Evolutionary conservation across 1,284 basidiomycete genomes (phyloP).

Genomic region (Cutaneotrichosporon arboriforme): DNA sequence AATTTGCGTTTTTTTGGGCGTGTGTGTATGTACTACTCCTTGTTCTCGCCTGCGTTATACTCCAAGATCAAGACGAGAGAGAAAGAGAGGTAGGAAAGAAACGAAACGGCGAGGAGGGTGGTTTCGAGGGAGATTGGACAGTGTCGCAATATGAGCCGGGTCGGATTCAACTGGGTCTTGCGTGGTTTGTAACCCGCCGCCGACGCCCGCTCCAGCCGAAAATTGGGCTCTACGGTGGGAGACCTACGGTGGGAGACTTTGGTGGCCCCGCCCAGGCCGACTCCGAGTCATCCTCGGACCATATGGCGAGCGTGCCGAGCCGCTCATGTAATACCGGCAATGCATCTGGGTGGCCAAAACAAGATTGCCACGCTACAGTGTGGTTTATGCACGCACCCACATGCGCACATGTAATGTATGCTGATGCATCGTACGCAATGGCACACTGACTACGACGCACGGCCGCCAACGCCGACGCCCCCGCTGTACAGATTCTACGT

Average conservation of each 20-base stretch:
- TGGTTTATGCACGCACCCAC: neutral
- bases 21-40: too few species aligned
- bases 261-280: neutral
- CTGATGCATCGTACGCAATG: neutral
- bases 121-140: neutral
- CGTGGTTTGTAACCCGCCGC: too few species aligned
- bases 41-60: too few species aligned
- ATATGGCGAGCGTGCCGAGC: too few species aligned
- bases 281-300: neutral
- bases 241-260: neutral
- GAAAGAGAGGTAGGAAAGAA: neutral
- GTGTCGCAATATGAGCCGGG: too few species aligned
- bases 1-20: too few species aligned
- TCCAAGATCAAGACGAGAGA: neutral
- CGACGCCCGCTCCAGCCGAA: neutral
- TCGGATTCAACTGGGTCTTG: too few species aligned
- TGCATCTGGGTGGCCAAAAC: too few species aligned
- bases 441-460: neutral
- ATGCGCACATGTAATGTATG: neutral
- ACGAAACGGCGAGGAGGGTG: neutral
- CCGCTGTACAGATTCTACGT: conserved; percentile 6
- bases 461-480: neutral
- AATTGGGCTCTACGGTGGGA: neutral
- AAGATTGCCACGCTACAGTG: too few species aligned
- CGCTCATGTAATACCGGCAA: too few species aligned